Evolutionary conservation across 768 basidiomycete species (phyloP).

Genomic region (Nidularia sp.): DNA sequence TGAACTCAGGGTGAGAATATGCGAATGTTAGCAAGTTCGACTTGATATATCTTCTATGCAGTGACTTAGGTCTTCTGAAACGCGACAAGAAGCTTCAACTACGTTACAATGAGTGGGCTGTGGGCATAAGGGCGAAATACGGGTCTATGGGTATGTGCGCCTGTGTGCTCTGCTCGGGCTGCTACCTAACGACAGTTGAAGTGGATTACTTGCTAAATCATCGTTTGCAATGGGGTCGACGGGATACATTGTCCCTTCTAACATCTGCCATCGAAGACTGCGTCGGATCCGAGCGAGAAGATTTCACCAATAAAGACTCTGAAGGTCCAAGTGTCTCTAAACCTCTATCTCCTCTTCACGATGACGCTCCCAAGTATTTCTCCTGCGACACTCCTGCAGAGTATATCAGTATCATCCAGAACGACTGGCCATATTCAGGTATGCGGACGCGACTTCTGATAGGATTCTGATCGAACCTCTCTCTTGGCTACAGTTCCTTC

Average conservation of each 20-base stretch:
- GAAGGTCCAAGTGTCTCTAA: no score
- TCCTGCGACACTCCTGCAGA: constrained; percentile 54
- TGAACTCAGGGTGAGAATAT: constrained; percentile 67
- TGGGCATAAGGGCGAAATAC: constrained; percentile 50
- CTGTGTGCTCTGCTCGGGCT: constrained; percentile 1
- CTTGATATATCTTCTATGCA: constrained; percentile 17
- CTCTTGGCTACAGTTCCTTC: constrained; percentile 45
- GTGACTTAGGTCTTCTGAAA: constrained; percentile 78
- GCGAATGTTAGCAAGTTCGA: not conserved
- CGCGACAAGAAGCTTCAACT: constrained; percentile 66
- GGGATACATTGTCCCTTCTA: constrained; percentile 60
- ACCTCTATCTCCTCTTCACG: constrained; percentile 22
- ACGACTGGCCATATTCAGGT: constrained; percentile 92
- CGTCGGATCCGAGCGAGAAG: no score
- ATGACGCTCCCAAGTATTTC: constrained; percentile 55
- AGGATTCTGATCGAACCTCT: not conserved
- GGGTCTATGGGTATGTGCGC: constrained; percentile 58
- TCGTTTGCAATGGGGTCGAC: constrained; percentile 74
- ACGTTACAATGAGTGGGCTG: constrained; percentile 59
- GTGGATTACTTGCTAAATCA: constrained; percentile 69
- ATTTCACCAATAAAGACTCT: no score
- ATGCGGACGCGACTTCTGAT: constrained; percentile 6
- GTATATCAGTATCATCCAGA: constrained; percentile 67
- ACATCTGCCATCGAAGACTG: constrained; percentile 28
- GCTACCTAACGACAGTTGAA: constrained; percentile 16